These are phyloP conservation scores for Phytophthora pistaciae DNA, from an alignment of 352 stramenopile species.

Conservation along the genomic window DNA sequence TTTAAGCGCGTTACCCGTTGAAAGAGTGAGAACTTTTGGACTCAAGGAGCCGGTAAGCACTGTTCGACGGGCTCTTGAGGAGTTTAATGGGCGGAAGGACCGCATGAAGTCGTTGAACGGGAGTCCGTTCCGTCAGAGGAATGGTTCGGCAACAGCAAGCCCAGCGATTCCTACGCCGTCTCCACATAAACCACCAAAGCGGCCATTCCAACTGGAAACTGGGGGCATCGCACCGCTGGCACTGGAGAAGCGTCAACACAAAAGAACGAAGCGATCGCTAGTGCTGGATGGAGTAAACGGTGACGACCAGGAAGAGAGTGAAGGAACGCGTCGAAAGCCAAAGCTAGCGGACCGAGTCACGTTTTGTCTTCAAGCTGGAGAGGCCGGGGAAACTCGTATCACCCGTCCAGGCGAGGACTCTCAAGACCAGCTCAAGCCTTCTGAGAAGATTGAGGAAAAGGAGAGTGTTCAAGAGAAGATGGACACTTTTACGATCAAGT, in stretches of 20 bases:
- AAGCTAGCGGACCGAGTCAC: constrained; percentile 66
- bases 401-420: constrained; percentile 65
- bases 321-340: constrained; percentile 21
- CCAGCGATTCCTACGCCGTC: constrained; percentile 42
- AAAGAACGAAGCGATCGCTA: constrained; percentile 57
- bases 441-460: constrained; percentile 29
- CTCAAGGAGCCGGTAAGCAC: constrained; percentile 67
- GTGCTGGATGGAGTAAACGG: constrained; percentile 28
- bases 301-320: constrained; percentile 19
- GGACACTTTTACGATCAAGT: constrained; percentile 55
- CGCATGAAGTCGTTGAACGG: constrained; percentile 44
- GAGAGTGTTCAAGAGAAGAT: constrained; percentile 54
- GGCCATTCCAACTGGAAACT: constrained; percentile 27
- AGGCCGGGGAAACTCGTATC: constrained; percentile 50
- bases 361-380: constrained; percentile 53
- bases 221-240: constrained; percentile 22
- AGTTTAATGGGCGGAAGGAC: constrained; percentile 56
- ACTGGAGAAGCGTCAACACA: constrained; percentile 48
- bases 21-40: constrained; percentile 66
- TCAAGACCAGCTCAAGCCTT: constrained; percentile 37
- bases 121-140: constrained; percentile 51
- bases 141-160: constrained; percentile 21
- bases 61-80: constrained; percentile 60
- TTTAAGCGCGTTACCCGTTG: constrained; percentile 53
- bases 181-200: constrained; percentile 43